These are phyloP conservation scores for Clonostachys rosea DNA, from an alignment of 2,329 filamentous ascomycete genomes.

Conservation along the genomic window DNA sequence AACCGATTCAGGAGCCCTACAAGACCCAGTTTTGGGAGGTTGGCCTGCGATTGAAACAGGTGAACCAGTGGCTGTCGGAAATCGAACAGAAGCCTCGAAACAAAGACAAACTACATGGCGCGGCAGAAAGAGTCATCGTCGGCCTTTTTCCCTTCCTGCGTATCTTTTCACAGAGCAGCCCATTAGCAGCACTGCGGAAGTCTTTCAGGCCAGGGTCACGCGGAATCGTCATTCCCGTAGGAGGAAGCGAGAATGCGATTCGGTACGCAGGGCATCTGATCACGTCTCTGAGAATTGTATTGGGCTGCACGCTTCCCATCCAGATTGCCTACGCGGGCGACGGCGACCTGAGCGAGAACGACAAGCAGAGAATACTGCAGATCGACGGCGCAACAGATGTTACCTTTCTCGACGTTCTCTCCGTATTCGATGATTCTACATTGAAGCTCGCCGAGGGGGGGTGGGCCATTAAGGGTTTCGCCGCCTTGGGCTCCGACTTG, in stretches of 20 bases:
- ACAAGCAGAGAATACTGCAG: conserved; percentile 13
- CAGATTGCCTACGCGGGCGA: conserved; percentile 29
- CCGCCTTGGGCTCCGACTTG: conserved; percentile 25
- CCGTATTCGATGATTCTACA: conserved; percentile 22
- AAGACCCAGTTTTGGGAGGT: conserved; percentile 22
- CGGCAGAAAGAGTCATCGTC: too few relatives aligned
- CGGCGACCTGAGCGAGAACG: conserved; percentile 14
- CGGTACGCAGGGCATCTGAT: conserved; percentile 28
- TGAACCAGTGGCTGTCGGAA: conserved; percentile 10
- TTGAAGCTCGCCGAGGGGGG: conserved; percentile 19
- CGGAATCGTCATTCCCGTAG: conserved; percentile 28
- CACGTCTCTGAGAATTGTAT: conserved; percentile 18
- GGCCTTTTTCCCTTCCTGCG: too few relatives aligned
- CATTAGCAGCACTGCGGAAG: conserved; percentile 6
- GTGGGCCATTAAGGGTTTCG: conserved; percentile 36
- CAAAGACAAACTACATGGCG: too few relatives aligned
- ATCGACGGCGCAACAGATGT: conserved; percentile 12
- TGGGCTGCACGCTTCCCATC: conserved; percentile 23
- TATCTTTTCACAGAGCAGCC: too few relatives aligned
- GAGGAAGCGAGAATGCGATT: conserved; percentile 15
- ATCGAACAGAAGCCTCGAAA: too few relatives aligned
- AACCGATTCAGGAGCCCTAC: conserved; percentile 17
- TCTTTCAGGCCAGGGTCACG: conserved; percentile 10
- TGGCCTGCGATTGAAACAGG: conserved; percentile 16
- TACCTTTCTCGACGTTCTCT: conserved; percentile 23